A percentile compares a stretch with the other conserved stretches of the same genome.
Conservation (phyloP, 306 rosid species). For the Glycyrrhiza uralensis region DNA sequence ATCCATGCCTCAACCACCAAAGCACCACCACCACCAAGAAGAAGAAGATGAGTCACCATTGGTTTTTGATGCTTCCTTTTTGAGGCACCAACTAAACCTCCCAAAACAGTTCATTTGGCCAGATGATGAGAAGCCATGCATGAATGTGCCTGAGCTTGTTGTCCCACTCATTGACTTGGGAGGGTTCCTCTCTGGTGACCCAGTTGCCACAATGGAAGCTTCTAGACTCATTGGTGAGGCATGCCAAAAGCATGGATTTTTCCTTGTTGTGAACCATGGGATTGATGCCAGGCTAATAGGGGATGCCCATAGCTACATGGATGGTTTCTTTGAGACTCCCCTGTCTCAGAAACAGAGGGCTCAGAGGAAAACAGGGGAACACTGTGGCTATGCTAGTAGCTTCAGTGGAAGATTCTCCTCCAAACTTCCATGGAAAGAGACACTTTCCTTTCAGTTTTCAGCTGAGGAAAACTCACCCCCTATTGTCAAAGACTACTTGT, state of each 20-base stretch:
- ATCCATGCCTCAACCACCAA: slow-evolving; percentile 36
- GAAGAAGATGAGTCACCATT: slow-evolving; percentile 37
- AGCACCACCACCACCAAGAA: slow-evolving; percentile 10
- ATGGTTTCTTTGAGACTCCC: slow-evolving; percentile 68
- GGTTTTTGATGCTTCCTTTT: slow-evolving; percentile 71
- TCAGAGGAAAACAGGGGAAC: slow-evolving; percentile 75
- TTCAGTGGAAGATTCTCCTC: slow-evolving; percentile 86
- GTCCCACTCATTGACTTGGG: slow-evolving; percentile 68
- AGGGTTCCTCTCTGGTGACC: slow-evolving; percentile 62
- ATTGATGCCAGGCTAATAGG: slow-evolving; percentile 49
- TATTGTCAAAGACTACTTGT: slow-evolving; percentile 50
- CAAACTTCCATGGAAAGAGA: slow-evolving; percentile 95
- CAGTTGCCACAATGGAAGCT: slow-evolving; percentile 45
- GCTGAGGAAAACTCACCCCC: slow-evolving; percentile 31
- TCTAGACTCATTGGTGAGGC: slow-evolving; percentile 60
- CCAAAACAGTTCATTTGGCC: slow-evolving; percentile 95
- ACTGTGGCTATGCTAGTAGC: slow-evolving; percentile 95
- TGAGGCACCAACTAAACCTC: slow-evolving; percentile 43
- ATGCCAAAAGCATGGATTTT: slow-evolving; percentile 80
- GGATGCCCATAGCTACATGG: slow-evolving; percentile 63
- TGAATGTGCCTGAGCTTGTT: slow-evolving; percentile 47
- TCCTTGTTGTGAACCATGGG: slow-evolving; percentile 81
- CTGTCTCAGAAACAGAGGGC: slow-evolving; percentile 74
- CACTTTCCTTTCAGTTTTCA: slow-evolving; percentile 65
- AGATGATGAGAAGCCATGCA: slow-evolving; percentile 69